These are phyloP conservation scores for Zygnema circumcarinatum DNA, from an alignment of 139 green algal species.

Conservation along the genomic window DNA sequence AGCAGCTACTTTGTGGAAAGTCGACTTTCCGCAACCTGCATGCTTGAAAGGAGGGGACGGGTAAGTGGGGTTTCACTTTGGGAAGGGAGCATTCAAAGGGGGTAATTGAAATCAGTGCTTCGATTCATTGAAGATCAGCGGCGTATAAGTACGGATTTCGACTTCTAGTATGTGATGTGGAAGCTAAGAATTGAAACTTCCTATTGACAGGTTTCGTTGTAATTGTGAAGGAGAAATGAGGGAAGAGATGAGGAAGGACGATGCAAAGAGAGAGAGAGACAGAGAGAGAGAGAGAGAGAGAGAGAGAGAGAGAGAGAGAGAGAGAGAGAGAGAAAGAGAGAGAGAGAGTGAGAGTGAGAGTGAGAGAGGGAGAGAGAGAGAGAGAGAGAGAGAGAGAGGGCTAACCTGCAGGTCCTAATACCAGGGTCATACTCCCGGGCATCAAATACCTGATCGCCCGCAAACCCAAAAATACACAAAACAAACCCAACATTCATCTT, in stretches of 20 bases:
- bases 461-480: not conserved
- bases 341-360: not conserved
- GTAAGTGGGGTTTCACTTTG: not conserved
- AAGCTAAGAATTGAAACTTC: not conserved
- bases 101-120: not conserved
- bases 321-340: not conserved
- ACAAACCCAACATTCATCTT: not conserved
- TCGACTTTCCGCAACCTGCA: conserved; percentile 6
- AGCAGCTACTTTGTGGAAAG: not conserved
- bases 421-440: no score
- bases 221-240: no score
- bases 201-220: not conserved
- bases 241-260: not conserved
- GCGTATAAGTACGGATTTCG: no score
- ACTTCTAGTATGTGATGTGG: no score
- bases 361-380: not conserved
- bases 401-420: no score
- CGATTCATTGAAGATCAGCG: no score
- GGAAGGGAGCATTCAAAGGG: not conserved
- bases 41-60: not conserved
- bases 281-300: not conserved
- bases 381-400: not conserved
- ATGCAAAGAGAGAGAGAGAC: not conserved
- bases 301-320: not conserved
- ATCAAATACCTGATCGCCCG: no score